phyloP scores from a whole-genome alignment of 2,329 filamentous ascomycete genomes.

The Neospermospora avenae region DNA sequence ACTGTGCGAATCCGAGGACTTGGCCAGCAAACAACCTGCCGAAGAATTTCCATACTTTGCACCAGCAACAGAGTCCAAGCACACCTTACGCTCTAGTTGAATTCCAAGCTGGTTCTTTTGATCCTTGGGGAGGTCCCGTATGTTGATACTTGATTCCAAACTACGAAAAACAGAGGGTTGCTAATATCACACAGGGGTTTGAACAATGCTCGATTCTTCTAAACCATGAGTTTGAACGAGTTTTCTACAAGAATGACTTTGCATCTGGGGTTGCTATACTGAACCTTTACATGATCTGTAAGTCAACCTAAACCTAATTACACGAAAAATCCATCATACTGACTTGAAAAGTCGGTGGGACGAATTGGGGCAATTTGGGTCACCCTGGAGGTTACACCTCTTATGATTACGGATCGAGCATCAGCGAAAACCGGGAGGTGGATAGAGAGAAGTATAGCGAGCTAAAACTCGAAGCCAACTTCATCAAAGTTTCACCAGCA shows the following conservation, averaged over 20 bases:
- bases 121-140: constrained; percentile 66
- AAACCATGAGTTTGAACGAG: constrained; percentile 70
- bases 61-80: constrained; percentile 58
- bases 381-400: constrained; percentile 62
- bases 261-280: constrained; percentile 64
- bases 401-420: constrained; percentile 57
- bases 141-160: neutral
- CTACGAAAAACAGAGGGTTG: neutral
- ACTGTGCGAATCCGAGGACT: constrained; percentile 44
- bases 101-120: constrained; percentile 70
- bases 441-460: constrained; percentile 75
- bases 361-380: constrained; percentile 80
- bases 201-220: constrained; percentile 63
- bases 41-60: constrained; percentile 50
- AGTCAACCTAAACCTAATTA: neutral
- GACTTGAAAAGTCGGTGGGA: constrained; percentile 59
- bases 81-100: constrained; percentile 61
- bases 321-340: constrained; percentile 40
- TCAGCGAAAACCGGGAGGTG: constrained; percentile 67
- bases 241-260: constrained; percentile 76
- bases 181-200: constrained; percentile 47
- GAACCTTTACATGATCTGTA: constrained; percentile 69
- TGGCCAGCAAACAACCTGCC: constrained; percentile 60
- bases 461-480: constrained; percentile 72
- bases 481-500: constrained; percentile 67